Evolutionary conservation across 1,139 yeast genomes (phyloP).

Genomic region (Maudiozyma humilis): DNA sequence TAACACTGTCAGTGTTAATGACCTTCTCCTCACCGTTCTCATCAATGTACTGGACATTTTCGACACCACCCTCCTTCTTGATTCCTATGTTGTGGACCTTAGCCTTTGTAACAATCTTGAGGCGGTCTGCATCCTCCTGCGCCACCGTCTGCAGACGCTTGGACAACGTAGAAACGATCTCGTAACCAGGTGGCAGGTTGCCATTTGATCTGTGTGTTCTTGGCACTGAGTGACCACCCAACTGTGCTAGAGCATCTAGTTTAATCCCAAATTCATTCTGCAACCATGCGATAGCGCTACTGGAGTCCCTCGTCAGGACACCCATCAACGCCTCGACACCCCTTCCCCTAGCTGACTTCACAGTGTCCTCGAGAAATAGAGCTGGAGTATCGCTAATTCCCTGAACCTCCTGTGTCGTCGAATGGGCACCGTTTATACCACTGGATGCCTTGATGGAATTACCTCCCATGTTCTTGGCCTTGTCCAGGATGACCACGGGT

Average conservation of each 20-base stretch:
- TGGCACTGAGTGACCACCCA: conserved; percentile 69
- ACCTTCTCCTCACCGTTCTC: conserved; percentile 22
- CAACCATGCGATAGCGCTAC: conserved; percentile 64
- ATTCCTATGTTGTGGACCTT: conserved; percentile 49
- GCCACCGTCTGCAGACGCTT: conserved; percentile 46
- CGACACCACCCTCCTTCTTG: conserved; percentile 31
- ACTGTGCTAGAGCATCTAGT: conserved; percentile 53
- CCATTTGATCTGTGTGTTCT: conserved; percentile 63
- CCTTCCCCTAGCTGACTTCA: conserved; percentile 53
- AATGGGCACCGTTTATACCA: conserved; percentile 71
- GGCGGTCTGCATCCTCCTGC: conserved; percentile 42
- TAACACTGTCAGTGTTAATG: conserved; percentile 38
- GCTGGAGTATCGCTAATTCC: conserved; percentile 49
- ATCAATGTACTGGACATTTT: conserved; percentile 46
- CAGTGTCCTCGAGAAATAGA: conserved; percentile 54
- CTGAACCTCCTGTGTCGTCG: conserved; percentile 48
- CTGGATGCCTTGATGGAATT: conserved; percentile 76
- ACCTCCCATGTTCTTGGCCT: conserved; percentile 61
- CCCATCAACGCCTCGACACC: conserved; percentile 44
- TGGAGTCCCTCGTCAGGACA: conserved; percentile 36
- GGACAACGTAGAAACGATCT: conserved; percentile 56
- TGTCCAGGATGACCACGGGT: conserved; percentile 55
- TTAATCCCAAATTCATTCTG: conserved; percentile 53
- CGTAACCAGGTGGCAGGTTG: conserved; percentile 69
- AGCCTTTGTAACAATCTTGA: conserved; percentile 44